A percentile compares a stretch with the other conserved stretches of the same genome.
These are phyloP conservation scores for Angophora floribunda DNA, from an alignment of 345 rosid genomes.

Conservation along the genomic window DNA sequence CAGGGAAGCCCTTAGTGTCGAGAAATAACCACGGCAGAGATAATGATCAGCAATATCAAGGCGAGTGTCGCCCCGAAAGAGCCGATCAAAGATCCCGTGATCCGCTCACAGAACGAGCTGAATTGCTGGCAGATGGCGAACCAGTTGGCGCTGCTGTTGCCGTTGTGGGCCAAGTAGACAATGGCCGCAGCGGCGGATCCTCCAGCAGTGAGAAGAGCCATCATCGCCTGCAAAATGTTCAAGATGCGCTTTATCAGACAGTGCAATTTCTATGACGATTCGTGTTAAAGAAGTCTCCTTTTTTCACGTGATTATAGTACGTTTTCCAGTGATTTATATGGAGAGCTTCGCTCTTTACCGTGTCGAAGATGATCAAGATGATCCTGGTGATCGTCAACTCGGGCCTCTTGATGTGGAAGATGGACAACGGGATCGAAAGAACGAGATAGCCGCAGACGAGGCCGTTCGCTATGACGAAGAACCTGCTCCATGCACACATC, in stretches of 20 bases:
- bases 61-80: conserved; percentile 38
- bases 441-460: conserved; percentile 53
- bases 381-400: conserved; percentile 11
- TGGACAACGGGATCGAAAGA: conserved; percentile 50
- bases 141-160: conserved; percentile 48
- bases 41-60: conserved; percentile 29
- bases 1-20: background rate
- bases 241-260: background rate
- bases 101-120: conserved; percentile 40
- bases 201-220: conserved; percentile 31
- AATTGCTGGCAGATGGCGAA: conserved; percentile 50
- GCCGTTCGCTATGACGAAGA: conserved; percentile 61
- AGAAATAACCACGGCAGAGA: conserved; percentile 34
- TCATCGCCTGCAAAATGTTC: conserved; percentile 16
- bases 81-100: conserved; percentile 57
- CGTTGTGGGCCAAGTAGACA: conserved; percentile 42
- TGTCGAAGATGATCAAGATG: conserved; percentile 23
- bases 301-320: background rate
- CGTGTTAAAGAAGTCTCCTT: background rate
- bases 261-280: background rate
- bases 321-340: background rate
- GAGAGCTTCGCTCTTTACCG: conserved; percentile 20
- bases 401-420: conserved; percentile 34
- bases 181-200: conserved; percentile 45
- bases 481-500: conserved; percentile 27